phyloP scores from a whole-genome alignment of 805 yeast species.

The Saturnispora hagleri region DNA sequence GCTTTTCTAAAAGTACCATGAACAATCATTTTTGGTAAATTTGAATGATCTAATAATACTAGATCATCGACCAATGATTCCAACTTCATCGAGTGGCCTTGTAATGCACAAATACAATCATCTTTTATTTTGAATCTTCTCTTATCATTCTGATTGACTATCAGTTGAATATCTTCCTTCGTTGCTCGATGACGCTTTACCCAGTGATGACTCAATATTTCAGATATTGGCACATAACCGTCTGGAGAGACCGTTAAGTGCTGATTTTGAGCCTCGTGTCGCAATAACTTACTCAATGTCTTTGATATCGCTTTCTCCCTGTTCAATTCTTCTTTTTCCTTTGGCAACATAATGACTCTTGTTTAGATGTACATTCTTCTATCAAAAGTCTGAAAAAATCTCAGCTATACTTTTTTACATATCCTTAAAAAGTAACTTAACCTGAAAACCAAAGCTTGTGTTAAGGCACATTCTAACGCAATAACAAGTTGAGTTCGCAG shows the following conservation, averaged over 20 bases:
- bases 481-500: not conserved
- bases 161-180: slow-evolving; percentile 43
- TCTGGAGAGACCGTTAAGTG: slow-evolving; percentile 49
- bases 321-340: not conserved
- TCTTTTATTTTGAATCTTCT: slow-evolving; percentile 46
- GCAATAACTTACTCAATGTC: slow-evolving; percentile 60
- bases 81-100: slow-evolving; percentile 69
- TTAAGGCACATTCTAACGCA: not conserved
- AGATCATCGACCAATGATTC: slow-evolving; percentile 7
- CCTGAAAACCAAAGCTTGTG: not conserved
- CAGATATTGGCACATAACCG: slow-evolving; percentile 56
- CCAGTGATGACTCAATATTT: slow-evolving; percentile 47
- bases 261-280: slow-evolving; percentile 81
- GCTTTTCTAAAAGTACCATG: slow-evolving; percentile 69
- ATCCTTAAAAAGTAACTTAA: not conserved
- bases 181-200: slow-evolving; percentile 50
- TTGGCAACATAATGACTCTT: not conserved
- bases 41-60: slow-evolving; percentile 17
- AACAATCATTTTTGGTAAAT: slow-evolving; percentile 46
- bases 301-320: slow-evolving; percentile 46
- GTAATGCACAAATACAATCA: slow-evolving; percentile 70
- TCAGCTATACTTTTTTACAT: not conserved
- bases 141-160: slow-evolving; percentile 63
- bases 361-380: not conserved
- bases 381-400: not conserved